Percentiles rank a stretch among this genome's conserved stretches.
These are phyloP conservation scores for Phytophthora pluvialis DNA, from an alignment of 352 stramenopile genomes.

Conservation along the genomic window DNA sequence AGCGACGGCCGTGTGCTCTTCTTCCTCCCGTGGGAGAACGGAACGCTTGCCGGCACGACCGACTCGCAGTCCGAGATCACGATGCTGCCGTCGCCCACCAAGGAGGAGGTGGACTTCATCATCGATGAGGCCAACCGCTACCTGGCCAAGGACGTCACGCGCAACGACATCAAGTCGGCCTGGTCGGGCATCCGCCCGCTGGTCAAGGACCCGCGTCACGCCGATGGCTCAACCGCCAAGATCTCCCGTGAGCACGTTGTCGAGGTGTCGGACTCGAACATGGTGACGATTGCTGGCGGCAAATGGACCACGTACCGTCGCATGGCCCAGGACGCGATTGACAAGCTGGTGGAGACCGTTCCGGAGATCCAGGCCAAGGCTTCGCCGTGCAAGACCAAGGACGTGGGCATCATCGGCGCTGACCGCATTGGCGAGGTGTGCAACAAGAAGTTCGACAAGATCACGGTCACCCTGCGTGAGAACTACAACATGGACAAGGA, in stretches of 20 bases:
- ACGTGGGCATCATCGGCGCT: conserved; percentile 88
- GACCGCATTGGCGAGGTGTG: conserved; percentile 94
- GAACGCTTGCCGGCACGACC: conserved; percentile 93
- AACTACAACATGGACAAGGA: conserved; percentile 95
- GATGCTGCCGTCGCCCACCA: conserved; percentile 93
- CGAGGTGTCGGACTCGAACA: conserved; percentile 88
- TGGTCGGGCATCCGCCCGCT: conserved; percentile 97
- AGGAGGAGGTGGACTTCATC: conserved; percentile 95
- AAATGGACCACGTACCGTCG: conserved; percentile 98
- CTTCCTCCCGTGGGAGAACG: conserved; percentile 97
- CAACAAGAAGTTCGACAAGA: conserved; percentile 97
- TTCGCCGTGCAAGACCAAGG: conserved; percentile 72
- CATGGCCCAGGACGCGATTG: conserved; percentile 96
- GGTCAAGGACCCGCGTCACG: conserved; percentile 90
- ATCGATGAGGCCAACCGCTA: conserved; percentile 94
- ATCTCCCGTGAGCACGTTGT: conserved; percentile 96
- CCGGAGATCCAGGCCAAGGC: conserved; percentile 81
- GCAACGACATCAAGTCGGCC: conserved; percentile 93
- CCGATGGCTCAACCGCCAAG: conserved; percentile 81
- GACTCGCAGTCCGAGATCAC: conserved; percentile 95
- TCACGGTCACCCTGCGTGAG: conserved; percentile 93
- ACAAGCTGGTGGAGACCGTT: conserved; percentile 87
- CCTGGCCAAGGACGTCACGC: conserved; percentile 88
- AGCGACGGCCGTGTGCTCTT: conserved; percentile 94
- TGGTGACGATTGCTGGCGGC: conserved; percentile 95